Base-by-base conservation (phyloP, 78 protist species). In the Tieghemostelium lacteum region DNA sequence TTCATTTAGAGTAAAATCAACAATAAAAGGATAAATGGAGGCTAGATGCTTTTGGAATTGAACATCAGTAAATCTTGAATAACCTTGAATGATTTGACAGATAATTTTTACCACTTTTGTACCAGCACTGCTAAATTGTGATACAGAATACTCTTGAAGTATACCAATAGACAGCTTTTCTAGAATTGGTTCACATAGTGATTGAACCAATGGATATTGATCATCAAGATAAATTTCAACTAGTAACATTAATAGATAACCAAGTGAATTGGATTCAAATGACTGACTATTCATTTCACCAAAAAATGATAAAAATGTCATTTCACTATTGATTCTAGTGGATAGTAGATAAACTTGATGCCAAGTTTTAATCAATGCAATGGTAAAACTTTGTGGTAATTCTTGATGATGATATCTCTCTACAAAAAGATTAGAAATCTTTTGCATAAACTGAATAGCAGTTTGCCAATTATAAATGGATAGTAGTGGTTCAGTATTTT, bases 31-130 rank as follows among this genome's bases (percentile, higher is more conserved):
- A 49, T 67, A 83, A 42, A 69, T n/a, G 2, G 31, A 14, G 12
- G 70, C 26, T n/a, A 67, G 24, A 45, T 83, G 91, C 26, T 66
- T 83, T 29, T 66, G 55, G 54, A 83, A 83, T 50, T 83, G 91
- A 16, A 39, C 71, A 29, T 58, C 33, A 60, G 20, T 80, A 16
- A 49, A 83, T 33, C 52, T 22, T 1, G 39, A 50, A 19, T 31
- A 69, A 64, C 63, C 58, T 45, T 78, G 64, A 8, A 71, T 28
- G 28, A 78, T 66, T 55, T 78, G 88, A 57, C 88, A 71, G 34
- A 78, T 71, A 26, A 78, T 78, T 10, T 57, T 34, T 10, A 78
- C 58, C 50, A 78, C 36, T n/a, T 58, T 78, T 5, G n/a, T 26
- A 1, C 33, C 33, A 12, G 49, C 29, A 63, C 64, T 62, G 34